Evolutionary conservation across 2,329 filamentous ascomycete species (phyloP), one percentile per base, ranked within the genome.

Genomic region (Cladosporium sp.): DNA sequence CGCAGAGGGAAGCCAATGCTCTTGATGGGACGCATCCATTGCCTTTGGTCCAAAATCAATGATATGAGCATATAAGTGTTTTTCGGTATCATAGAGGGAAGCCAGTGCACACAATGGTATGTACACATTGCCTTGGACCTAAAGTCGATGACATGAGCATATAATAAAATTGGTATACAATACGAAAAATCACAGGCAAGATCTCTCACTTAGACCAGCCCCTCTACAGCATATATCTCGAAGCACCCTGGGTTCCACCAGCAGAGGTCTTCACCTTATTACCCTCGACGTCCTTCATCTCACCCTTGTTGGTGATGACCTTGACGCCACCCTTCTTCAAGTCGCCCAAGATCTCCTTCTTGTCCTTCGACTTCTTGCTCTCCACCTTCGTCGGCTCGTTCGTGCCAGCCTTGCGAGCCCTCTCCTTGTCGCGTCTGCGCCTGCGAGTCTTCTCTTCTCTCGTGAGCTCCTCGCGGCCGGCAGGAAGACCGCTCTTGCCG

Each of bases 231-330:
- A 74, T 76, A 66, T 68, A 76, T 65, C 69, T 69, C 57, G 72
- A 73, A 30, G 71, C 75, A 10, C 75, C 75, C 55, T 71, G 69
- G 55, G 69, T 67, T 18, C 69, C 71, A 41, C 68, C 68, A 55
- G 47, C 64, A 26, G 32, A 67, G 36, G 51, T 62, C 55, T 61
- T 80, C 21, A 90, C 85, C 81, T 91, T 90, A 74, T 90, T 92
- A 34, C 93, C 93, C 71, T 95, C 88, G 38, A 97, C 86, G 80
- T 96, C 90, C 21, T 90, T 89, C 64, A 97, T 81, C 78, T 93
- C 90, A 62, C 94, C 94, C 83, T 92, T 93, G 80, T 90, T 91
- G 69, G 93, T 93, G 80, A 97, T 95, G 67, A 98, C 87, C 84
- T 91, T 94, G 72, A 97, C 94, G 67, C 92, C 92, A 62, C 92